phyloP scores from a whole-genome alignment of 148 eudicot species.

The Gaultheria prostrata region DNA sequence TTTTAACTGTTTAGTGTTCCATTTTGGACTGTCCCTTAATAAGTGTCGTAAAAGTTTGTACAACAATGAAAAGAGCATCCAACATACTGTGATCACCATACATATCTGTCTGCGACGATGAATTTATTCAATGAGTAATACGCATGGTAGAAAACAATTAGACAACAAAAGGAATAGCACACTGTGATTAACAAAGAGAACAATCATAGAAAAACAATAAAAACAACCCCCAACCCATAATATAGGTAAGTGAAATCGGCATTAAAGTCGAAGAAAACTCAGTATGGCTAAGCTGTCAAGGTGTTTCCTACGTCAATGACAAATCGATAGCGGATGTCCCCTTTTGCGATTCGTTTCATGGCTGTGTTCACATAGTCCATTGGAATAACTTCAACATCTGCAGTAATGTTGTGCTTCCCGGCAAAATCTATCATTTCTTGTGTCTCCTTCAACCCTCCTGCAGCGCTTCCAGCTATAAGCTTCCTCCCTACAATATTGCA shows the following conservation, averaged over 20 bases:
- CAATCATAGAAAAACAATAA: background rate
- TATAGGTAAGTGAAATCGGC: background rate
- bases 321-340: conserved; percentile 13
- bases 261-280: background rate
- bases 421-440: conserved; percentile 24
- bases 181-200: background rate
- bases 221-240: background rate
- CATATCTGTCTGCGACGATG: no score
- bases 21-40: no score
- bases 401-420: conserved; percentile 14
- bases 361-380: conserved; percentile 17
- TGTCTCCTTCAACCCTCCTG: conserved; percentile 18
- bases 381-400: conserved; percentile 15
- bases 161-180: background rate
- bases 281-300: background rate
- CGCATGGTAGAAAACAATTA: background rate
- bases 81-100: no score
- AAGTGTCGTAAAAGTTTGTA: no score
- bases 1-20: no score
- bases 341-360: conserved; percentile 5
- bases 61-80: no score
- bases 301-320: conserved; percentile 13
- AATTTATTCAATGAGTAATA: no score
- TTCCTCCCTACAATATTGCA: conserved; percentile 18
- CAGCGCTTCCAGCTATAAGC: background rate